Percentiles rank a stretch among this genome's conserved stretches.
phyloP scores from a whole-genome alignment of 305 asterid genomes.

The Nicotiana rustica region DNA sequence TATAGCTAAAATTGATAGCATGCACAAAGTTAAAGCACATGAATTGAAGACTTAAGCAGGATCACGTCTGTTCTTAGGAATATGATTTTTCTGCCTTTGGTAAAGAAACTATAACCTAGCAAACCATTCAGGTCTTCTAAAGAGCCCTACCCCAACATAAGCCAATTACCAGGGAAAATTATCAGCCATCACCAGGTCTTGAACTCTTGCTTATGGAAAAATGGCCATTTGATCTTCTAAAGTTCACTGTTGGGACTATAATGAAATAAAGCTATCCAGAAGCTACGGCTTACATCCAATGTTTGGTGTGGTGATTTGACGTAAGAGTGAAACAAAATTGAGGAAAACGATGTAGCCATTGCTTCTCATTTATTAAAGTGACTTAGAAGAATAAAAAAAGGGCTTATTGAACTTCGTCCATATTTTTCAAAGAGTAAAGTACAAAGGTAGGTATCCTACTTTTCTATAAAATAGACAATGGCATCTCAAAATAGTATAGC shows the following conservation, averaged over 20 bases:
- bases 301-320: too few species aligned
- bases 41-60: constrained; percentile 17
- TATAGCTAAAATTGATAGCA: constrained; percentile 23
- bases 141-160: constrained; percentile 28
- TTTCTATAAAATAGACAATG: constrained; percentile 1
- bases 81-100: constrained; percentile 19
- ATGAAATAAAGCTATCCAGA: constrained; percentile 16
- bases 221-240: not conserved
- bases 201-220: not conserved
- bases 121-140: constrained; percentile 25
- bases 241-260: constrained; percentile 18
- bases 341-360: not conserved
- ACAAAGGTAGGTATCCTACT: not conserved
- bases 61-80: constrained; percentile 6
- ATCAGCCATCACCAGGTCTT: constrained; percentile 18
- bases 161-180: constrained; percentile 8
- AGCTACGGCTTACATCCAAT: not conserved
- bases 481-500: not conserved
- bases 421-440: constrained; percentile 1
- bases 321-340: constrained; percentile 20
- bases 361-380: not conserved
- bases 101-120: constrained; percentile 28
- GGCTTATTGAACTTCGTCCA: constrained; percentile 7
- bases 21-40: not conserved
- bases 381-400: not conserved